Evolutionary conservation across 352 stramenopile species (phyloP).

Genomic region (Pythium vanterpoolii): DNA sequence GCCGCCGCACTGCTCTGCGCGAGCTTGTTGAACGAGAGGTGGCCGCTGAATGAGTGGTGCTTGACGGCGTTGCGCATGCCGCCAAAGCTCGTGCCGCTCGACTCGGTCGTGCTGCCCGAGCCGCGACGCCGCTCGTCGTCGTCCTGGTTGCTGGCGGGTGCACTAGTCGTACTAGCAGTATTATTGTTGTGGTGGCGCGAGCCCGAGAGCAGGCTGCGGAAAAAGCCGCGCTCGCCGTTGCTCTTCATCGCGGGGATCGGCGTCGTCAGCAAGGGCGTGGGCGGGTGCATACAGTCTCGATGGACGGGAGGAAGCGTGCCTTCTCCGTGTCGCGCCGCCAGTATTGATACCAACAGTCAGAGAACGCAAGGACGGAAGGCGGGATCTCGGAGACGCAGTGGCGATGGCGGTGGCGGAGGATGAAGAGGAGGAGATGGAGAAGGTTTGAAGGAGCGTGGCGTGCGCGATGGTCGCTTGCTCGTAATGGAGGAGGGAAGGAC

Average conservation of each 20-base stretch:
- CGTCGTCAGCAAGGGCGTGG: neutral
- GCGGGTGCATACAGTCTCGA: constrained; percentile 1
- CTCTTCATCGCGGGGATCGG: constrained; percentile 13
- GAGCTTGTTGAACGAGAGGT: constrained; percentile 55
- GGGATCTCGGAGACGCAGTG: too few relatives aligned
- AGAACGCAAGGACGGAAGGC: too few relatives aligned
- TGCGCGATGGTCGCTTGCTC: constrained; percentile 5
- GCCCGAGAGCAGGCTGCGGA: constrained; percentile 25
- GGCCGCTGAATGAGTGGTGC: constrained; percentile 72
- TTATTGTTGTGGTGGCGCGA: constrained; percentile 13
- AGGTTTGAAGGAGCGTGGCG: neutral
- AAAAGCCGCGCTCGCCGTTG: constrained; percentile 27
- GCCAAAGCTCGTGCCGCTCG: constrained; percentile 20
- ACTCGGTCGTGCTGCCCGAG: constrained; percentile 13
- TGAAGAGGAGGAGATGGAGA: neutral
- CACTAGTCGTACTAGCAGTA: neutral
- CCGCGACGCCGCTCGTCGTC: constrained; percentile 20
- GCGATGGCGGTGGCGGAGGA: neutral
- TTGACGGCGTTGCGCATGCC: constrained; percentile 24
- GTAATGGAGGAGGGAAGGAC: constrained; percentile 4
- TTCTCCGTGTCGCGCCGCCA: too few relatives aligned
- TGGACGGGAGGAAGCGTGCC: constrained; percentile 2
- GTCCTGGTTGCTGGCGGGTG: constrained; percentile 20
- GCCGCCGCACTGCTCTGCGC: constrained; percentile 24
- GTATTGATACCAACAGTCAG: too few relatives aligned